Evolutionary conservation across 805 yeast genomes (phyloP), one percentile per base, ranked within the genome.

Genomic region (Metschnikowia lachancei): DNA sequence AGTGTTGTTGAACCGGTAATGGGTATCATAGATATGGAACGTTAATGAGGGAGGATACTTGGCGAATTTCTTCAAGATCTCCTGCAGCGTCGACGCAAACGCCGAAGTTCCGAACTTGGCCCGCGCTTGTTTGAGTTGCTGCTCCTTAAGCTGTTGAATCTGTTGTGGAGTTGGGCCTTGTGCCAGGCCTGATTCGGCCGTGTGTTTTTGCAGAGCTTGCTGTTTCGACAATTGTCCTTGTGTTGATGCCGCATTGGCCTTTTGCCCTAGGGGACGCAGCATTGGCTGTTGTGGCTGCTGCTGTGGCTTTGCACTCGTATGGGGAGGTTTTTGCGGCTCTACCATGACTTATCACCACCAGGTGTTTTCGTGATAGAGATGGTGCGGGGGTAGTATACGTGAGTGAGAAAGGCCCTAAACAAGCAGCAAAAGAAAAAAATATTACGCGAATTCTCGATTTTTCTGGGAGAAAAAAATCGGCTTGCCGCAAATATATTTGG

Each of bases 11-110:
- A 92, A 91, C 50, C 95, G 78, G 64, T 83, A 92, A 66, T 91
- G 96, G 46, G 88, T 89, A 57, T 89, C 94, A 65, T 87, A 91
- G 19, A 92, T 89, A 59, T 92, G 97, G 58, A 92, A 83, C 53
- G 83, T 95, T 49, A 92, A 67, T 33, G 95, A 86, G 7, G 97
- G 85, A 9, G 92, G 86, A 50, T 78, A 78, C 46, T 80, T 79
- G 54, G 84, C 82, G 62, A 83, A 91, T 63, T 90, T 91, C 49
- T 80, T 79, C 55, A 94, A 65, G 8, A 94, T 75, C 41, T 83
- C 87, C 47, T 80, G 85, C 17, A 85, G 69, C 9, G 90, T 81
- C 57, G 86, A 88, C 10, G 85, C 81, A 58, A 84, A 85, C 39
- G 79, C 76, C 58, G 76, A 76, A 22, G 65, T 69, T 34, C 61